These are phyloP conservation scores for Zancudomyces culisetae DNA, from an alignment of 371 early-diverging fungal species.

Conservation along the genomic window DNA sequence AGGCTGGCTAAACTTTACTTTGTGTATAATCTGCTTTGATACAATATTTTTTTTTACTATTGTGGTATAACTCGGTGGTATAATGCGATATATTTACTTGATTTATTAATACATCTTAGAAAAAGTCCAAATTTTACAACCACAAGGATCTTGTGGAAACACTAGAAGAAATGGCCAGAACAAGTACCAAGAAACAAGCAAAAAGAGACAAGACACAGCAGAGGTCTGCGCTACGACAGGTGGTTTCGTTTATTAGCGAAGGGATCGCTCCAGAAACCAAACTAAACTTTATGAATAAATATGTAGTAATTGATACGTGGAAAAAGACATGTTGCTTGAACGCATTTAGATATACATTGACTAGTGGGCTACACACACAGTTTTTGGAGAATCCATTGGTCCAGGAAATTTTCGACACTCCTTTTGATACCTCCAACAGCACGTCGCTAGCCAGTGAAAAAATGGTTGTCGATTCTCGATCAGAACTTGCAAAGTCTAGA, in stretches of 20 bases:
- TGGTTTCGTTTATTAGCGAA: constrained; percentile 42
- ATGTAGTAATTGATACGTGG: constrained; percentile 25
- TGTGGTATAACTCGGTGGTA: too few species aligned
- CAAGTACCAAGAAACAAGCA: constrained; percentile 34
- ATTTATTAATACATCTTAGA: neutral
- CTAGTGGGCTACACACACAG: constrained; percentile 27
- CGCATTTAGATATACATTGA: constrained; percentile 21
- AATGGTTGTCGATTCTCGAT: constrained; percentile 10
- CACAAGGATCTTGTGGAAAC: constrained; percentile 35
- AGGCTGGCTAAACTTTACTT: neutral
- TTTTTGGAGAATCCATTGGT: constrained; percentile 28
- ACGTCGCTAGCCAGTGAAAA: constrained; percentile 5
- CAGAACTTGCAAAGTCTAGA: constrained; percentile 19
- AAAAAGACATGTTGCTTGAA: constrained; percentile 25
- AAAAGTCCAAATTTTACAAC: constrained; percentile 6
- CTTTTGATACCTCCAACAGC: constrained; percentile 4
- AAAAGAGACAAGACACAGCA: constrained; percentile 43
- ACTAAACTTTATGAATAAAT: constrained; percentile 23
- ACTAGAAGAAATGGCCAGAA: constrained; percentile 32
- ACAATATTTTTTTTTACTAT: too few species aligned
- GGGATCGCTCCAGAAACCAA: constrained; percentile 29
- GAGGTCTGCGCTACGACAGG: constrained; percentile 43
- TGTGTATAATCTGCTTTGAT: neutral
- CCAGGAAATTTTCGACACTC: constrained; percentile 26
- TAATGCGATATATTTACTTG: neutral